Percentiles rank a stretch among this genome's conserved stretches.
phyloP scores from a whole-genome alignment of 352 stramenopile species.

The Thalassiosira pacifica region DNA sequence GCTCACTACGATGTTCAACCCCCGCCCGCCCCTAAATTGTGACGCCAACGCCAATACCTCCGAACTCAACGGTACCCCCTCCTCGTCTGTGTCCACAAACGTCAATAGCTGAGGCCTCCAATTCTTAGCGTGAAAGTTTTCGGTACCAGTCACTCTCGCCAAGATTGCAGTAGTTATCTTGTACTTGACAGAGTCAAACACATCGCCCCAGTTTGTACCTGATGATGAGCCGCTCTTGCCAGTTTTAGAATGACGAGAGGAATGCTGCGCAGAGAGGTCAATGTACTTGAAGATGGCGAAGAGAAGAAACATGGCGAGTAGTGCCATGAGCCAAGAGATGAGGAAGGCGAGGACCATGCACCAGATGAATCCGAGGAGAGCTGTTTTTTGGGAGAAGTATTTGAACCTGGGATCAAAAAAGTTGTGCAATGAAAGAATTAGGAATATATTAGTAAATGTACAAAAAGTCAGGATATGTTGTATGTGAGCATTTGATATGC shows the following conservation, averaged over 20 bases:
- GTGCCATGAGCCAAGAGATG: constrained; percentile 53
- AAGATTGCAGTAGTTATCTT: constrained; percentile 58
- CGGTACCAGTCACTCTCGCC: constrained; percentile 48
- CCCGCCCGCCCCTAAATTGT: constrained; percentile 86
- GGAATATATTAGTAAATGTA: no score
- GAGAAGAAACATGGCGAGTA: constrained; percentile 28
- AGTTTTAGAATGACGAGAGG: neutral
- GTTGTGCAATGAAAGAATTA: neutral
- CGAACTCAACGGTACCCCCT: constrained; percentile 66
- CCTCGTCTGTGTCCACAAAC: constrained; percentile 79
- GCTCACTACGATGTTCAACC: constrained; percentile 55
- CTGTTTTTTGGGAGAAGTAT: constrained; percentile 84
- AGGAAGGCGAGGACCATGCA: constrained; percentile 81
- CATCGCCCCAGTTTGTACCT: constrained; percentile 54
- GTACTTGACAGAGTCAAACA: constrained; percentile 54
- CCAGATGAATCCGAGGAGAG: constrained; percentile 83
- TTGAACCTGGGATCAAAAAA: constrained; percentile 48
- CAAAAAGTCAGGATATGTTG: neutral
- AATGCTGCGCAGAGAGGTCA: constrained; percentile 23
- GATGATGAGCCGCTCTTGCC: constrained; percentile 2
- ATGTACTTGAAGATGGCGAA: constrained; percentile 57
- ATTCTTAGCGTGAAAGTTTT: constrained; percentile 86
- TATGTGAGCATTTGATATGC: neutral
- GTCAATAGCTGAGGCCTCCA: constrained; percentile 87
- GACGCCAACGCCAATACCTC: constrained; percentile 78